Evolutionary conservation across 108 stramenopile species (phyloP).

Genomic region (Nannochloropsis granulata): DNA sequence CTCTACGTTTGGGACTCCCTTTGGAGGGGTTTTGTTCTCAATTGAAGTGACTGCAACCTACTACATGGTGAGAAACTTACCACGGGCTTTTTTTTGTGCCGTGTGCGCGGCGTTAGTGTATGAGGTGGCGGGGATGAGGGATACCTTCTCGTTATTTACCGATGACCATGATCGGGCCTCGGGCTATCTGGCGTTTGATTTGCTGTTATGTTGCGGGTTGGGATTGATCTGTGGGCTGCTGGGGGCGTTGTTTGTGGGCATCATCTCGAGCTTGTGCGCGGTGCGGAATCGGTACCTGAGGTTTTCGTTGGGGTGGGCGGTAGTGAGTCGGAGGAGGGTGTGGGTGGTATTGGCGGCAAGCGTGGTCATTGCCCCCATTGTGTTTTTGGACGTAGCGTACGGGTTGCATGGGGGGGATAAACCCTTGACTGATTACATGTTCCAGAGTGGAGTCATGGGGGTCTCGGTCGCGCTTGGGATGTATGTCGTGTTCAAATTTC

Average conservation of each 20-base stretch:
- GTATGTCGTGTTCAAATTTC: conserved; percentile 6
- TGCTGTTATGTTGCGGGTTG: conserved; percentile 18
- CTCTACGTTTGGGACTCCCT: conserved; percentile 28
- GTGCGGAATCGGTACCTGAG: conserved; percentile 8
- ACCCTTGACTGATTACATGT: conserved; percentile 3
- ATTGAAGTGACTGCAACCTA: conserved; percentile 29
- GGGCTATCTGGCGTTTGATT: conserved; percentile 5
- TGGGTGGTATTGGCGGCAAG: neutral
- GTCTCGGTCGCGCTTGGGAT: neutral
- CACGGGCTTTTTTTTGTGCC: conserved; percentile 16
- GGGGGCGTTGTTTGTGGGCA: conserved; percentile 23
- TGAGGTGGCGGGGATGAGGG: neutral
- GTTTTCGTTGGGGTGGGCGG: neutral
- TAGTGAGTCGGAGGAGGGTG: neutral
- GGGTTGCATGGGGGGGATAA: neutral
- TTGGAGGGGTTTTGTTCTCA: conserved; percentile 30
- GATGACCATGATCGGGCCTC: neutral
- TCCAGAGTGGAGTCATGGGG: neutral
- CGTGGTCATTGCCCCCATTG: neutral
- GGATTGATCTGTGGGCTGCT: conserved; percentile 32
- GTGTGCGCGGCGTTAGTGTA: conserved; percentile 24
- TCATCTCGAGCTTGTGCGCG: conserved; percentile 1
- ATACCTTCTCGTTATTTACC: conserved; percentile 7
- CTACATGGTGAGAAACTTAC: conserved; percentile 25
- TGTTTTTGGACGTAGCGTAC: neutral